Evolutionary conservation across 2,329 filamentous ascomycete genomes (phyloP), one percentile per base, ranked within the genome.

Genomic region (Rutstroemia sp.): DNA sequence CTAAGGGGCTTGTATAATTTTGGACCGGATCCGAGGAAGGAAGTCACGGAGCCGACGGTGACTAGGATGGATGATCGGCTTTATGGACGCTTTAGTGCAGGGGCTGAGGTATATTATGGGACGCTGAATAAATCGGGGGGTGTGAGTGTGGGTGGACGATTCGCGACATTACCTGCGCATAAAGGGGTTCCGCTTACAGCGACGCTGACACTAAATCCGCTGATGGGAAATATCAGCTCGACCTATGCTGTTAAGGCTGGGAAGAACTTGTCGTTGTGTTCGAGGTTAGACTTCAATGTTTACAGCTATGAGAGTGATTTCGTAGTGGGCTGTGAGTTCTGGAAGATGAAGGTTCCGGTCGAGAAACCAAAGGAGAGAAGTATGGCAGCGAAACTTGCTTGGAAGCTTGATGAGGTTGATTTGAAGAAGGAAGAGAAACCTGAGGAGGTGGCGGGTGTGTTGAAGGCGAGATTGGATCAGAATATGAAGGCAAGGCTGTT

Each of bases 241-340:
- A 95, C 85, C 16, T 99, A 99, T 70, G 89, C 94, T 0, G 89
- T 97, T 48, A 87, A 89, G 67, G 92, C 92, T 2, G 90, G 90
- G 3, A 82, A 82, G 37, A 84, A 90, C 65, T 82, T 95, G 63
- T 88, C 90, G 10, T 80, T 99, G 50, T 94, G 91, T 61, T 95
- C 91, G 21, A 84, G 88, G 50, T 92, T 97, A 73, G 91, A 95
- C 68, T 99, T 99, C 73, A 99, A 99, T 67, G 88, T 96, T 50
- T 97, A 96, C 73, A 96, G 90, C 69, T 99, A 96, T 75, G 94
- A 99, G 75, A 96, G 90, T 68, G 88, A 94, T 57, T 87, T 96
- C 77, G 86, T 91, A 25, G 81, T 97, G 23, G 94, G 94, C 14
- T 89, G 90, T 74, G 94, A 99, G 74, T 76, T 97, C 45, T 99